Base-by-base conservation (phyloP, 1,284 basidiomycete genomes). In the Ustilago hordei region DNA sequence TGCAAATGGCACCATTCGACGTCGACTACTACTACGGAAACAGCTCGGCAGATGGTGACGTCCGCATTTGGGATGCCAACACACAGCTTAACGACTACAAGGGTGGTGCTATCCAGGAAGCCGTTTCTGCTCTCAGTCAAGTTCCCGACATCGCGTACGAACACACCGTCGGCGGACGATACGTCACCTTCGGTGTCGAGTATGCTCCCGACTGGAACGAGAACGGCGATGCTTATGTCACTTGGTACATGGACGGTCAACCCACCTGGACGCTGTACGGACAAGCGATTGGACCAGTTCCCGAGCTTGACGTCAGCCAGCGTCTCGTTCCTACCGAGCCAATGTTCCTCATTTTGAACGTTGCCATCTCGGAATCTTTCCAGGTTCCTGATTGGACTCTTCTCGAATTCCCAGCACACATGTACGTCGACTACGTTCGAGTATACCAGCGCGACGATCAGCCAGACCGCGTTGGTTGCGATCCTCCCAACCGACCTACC, bases 401-500 rank as follows among this genome's bases (percentile, higher is more conserved):
- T 50, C 75, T 89, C 55, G 79, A 69, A 12, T 87, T 88, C 82
- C 88, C 88, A 23, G 88, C 88, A 43, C 83, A 87, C 52, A 84
- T 88, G 80, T 78, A 81, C 43, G 57, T 86, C 57, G 86, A 89
- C 80, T 89, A 88, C 70, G 84, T 89, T 32, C 82, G 88, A 35
- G 86, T 88, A 23, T 89, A 88, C 65, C 88, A 89, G 73, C 74
- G 84, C 15, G 84, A 86, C n/a, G 87, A 87, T n/a, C 80, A 72
- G 4, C 66, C 72, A 7, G 86, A 86, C 12, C 76, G 81, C 34
- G 63, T 84, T 36, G 77, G 82, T 17, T 86, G 86, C 62, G 81
- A 85, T 48, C 85, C 86, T 2, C 15, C 47, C 0, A 77, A 86
- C 54, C 64, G 75, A 35, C 86, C 86, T 1, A 86, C 86, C 1